Evolutionary conservation across 352 stramenopile genomes (phyloP), one percentile per base, ranked within the genome.

Genomic region (Blastocystis sp.): DNA sequence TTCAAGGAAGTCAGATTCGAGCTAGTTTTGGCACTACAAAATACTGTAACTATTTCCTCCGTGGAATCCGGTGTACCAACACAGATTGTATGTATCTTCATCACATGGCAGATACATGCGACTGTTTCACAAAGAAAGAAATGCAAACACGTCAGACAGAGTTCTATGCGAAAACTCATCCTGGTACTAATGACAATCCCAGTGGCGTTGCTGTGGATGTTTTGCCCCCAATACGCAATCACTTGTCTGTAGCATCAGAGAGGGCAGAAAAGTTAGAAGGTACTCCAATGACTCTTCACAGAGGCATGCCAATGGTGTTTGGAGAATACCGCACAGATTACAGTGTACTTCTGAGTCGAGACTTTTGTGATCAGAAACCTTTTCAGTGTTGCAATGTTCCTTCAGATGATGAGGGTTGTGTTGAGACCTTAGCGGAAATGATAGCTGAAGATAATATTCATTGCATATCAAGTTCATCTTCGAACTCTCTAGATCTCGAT

Each of bases 121-220:
- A 96, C 89, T 94, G 94, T 58, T 97, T 96, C 88, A 97, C 94
- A n/a, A 97, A 97, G 88, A 94, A 96, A 77, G 93, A 97, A 86
- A 96, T 96, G 88, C 73, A 65, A 54, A 54, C 46, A 39, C 7
- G 32, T 1, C 52, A 83, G 73, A 21, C 14, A n/a, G 52, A 67
- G 49, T 83, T 83, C 46, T 58, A 78, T 35, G 21, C 37, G 5
- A n/a, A 46, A 78, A 78, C 66, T 1, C 66, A 78, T 46, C 66
- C 66, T 14, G 27, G 39, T 9, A 46, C 39, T 9, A 46, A 46
- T 46, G 39, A 46, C 39, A 46, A 46, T 9, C 39, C 39, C 2
- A 46, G 39, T 46, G 39, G 39, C 2, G 39, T 46, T 46, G 39
- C 39, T 46, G 39, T 46, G 9, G 39, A 46, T 46, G 2, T 9